Base-by-base conservation (phyloP, 371 early-diverging fungal species). In the Lichtheimia corymbifera region DNA sequence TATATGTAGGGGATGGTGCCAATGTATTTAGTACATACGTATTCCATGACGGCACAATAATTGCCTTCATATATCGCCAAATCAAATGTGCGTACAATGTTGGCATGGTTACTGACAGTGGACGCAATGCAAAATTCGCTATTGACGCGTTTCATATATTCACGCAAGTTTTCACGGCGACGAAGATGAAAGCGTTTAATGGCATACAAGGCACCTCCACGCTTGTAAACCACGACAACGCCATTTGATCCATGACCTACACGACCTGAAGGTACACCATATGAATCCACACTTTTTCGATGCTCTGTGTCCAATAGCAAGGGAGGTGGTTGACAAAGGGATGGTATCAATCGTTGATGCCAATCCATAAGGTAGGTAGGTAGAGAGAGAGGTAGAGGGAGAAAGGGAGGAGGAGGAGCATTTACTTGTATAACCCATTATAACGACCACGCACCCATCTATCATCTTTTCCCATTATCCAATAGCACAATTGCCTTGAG, bases 1-100 rank as follows among this genome's bases (percentile, higher is more conserved):
- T 3, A 28, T 12, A 54, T 4, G 17, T 28, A 1, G n/a, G n/a
- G n/a, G 1, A 43, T 2, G 44, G 6, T 18, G 15, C 13, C n/a
- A n/a, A 5, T 18, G 45, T 45, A 5, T 30, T 6, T 20, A 28
- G 27, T 51, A 74, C 74, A 35, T 76, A 81, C 82, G 49, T 74
- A 78, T 70, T 92, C 94, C 98, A 97, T 97, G 17, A 97, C 94
- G 59, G 91, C 92, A 75, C 95, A 97, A 89, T 95, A 96, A 50
- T 88, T 79, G 25, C 80, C 83, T 61, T 91, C 87, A 62, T 96
- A 94, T 71, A 92, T 84, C 12, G 96, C 90, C 18, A 97, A 73
- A 72, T 97, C 97, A 6, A 96, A 81, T 0, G 96, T 97, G 63
- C 91, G 85, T 14, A 97, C 91, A 12, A 97, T 73, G 71, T 97